phyloP scores from a whole-genome alignment of 1,284 basidiomycete species.

The Cryptococcus sp. region DNA sequence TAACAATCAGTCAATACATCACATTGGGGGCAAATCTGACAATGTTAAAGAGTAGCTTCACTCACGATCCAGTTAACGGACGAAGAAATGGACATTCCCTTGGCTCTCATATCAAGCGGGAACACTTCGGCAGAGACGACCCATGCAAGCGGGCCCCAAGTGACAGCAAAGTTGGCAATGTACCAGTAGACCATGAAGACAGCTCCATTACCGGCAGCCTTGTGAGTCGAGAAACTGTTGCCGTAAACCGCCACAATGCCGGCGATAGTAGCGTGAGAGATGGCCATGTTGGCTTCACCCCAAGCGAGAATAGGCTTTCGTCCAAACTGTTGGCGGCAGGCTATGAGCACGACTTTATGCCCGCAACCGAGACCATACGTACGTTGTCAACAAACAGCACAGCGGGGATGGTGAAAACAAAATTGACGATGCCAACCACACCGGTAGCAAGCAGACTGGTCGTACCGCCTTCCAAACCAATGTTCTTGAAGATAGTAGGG shows the following conservation, averaged over 20 bases:
- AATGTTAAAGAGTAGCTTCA: background rate
- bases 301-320: conserved; percentile 46
- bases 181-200: conserved; percentile 47
- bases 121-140: conserved; percentile 51
- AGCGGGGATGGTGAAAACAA: conserved; percentile 50
- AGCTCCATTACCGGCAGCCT: conserved; percentile 43
- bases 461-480: conserved; percentile 35
- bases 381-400: conserved; percentile 50
- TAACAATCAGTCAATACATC: conserved; percentile 8
- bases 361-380: conserved; percentile 1
- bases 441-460: conserved; percentile 66
- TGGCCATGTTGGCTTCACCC: conserved; percentile 49
- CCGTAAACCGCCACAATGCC: conserved; percentile 46
- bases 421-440: conserved; percentile 70
- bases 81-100: conserved; percentile 49
- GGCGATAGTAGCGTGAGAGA: conserved; percentile 47
- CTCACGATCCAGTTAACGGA: conserved; percentile 39
- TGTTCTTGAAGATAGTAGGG: conserved; percentile 37
- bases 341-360: background rate
- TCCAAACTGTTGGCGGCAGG: conserved; percentile 27
- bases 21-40: background rate
- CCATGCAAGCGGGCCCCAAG: conserved; percentile 52
- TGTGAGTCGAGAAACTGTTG: conserved; percentile 29
- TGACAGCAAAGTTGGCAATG: conserved; percentile 47
- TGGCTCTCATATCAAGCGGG: conserved; percentile 51